A percentile compares a stretch with the other conserved stretches of the same genome.
These are phyloP conservation scores for Trichoderma sp. DNA, from an alignment of 2,329 filamentous ascomycete species.

Conservation along the genomic window DNA sequence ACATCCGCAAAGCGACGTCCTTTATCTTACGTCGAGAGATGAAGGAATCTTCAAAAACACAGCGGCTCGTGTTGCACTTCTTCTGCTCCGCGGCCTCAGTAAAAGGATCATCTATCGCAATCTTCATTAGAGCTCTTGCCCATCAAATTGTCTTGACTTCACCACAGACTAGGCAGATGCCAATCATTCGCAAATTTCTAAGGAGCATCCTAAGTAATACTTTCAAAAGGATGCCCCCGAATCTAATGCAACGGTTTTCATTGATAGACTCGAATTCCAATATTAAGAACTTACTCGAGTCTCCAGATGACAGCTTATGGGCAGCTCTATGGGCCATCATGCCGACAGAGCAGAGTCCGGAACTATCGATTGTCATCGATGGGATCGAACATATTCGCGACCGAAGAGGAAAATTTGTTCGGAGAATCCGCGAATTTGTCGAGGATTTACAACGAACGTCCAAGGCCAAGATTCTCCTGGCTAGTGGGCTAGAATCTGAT, in stretches of 20 bases:
- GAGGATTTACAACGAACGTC: neutral
- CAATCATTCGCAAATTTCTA: neutral
- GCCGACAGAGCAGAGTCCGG: neutral
- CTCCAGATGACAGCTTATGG: neutral
- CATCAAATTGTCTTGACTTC: neutral
- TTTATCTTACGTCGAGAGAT: neutral
- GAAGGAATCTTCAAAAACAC: neutral
- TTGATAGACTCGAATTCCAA: neutral
- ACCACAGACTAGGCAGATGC: neutral
- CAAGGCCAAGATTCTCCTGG: neutral
- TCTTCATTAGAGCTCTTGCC: neutral
- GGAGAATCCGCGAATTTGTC: neutral
- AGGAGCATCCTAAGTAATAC: neutral
- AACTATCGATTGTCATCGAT: neutral
- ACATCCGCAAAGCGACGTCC: neutral
- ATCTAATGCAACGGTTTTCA: neutral
- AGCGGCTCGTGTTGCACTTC: neutral
- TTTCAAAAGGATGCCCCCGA: neutral
- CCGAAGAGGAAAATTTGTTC: neutral
- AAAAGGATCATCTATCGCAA: neutral
- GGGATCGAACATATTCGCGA: neutral
- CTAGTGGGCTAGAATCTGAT: neutral
- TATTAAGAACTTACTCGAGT: neutral
- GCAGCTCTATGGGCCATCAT: neutral
- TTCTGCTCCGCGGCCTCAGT: neutral